These are phyloP conservation scores for Ambrosia hybrid DNA, from an alignment of 140 eudicot genomes.

Conservation along the genomic window DNA sequence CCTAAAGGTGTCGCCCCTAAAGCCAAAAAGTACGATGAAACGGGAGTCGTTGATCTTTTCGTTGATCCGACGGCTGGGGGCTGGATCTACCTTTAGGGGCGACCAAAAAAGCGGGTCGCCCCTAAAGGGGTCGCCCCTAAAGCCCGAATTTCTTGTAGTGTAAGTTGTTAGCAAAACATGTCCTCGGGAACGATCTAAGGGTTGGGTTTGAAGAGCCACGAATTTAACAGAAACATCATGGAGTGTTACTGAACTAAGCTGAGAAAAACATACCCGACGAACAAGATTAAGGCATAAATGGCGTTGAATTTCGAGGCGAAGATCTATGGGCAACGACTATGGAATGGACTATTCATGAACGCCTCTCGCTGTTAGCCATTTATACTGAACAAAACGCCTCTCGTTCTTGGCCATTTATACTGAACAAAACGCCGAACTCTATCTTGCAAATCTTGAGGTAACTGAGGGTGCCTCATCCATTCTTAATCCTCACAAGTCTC, in stretches of 20 bases:
- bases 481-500: conserved; percentile 79
- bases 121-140: too few species aligned
- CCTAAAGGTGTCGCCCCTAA: too few species aligned
- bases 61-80: too few species aligned
- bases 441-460: conserved; percentile 71
- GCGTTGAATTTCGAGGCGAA: conserved; percentile 88
- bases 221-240: too few species aligned
- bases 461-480: conserved; percentile 97
- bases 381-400: conserved; percentile 90
- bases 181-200: too few species aligned
- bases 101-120: too few species aligned
- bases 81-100: too few species aligned
- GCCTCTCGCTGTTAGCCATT: conserved; percentile 91
- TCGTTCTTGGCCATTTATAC: conserved; percentile 84
- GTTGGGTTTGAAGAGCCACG: too few species aligned
- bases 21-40: too few species aligned
- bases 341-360: conserved; percentile 78
- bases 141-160: too few species aligned
- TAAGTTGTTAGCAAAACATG: too few species aligned
- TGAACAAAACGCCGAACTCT: conserved; percentile 81
- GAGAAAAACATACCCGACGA: conserved; percentile 64
- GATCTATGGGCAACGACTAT: conserved; percentile 75
- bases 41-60: too few species aligned
- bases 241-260: background rate
- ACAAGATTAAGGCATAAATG: conserved; percentile 91